Base-by-base conservation (phyloP, 2,329 filamentous ascomycete genomes). In the Zymoseptoria brevis region DNA sequence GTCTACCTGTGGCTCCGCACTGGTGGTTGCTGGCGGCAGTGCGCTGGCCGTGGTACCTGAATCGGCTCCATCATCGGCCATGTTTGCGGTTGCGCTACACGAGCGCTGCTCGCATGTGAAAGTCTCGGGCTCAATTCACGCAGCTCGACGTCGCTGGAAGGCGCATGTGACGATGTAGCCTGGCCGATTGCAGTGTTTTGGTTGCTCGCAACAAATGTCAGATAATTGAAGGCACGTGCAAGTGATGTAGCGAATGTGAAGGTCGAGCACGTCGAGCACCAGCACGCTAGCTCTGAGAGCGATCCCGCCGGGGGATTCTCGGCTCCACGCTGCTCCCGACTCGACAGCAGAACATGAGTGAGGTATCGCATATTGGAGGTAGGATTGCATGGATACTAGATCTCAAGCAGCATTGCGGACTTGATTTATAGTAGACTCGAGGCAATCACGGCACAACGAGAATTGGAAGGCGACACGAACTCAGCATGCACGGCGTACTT, bases 1-100 rank as follows among this genome's bases (percentile, higher is more conserved):
- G 41, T 58, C 49, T 50, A 45, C 13, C 35, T 53, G 22, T 30
- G 55, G 29, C 50, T 55, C 26, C 45, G 54, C 45, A 19, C 19
- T 56, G 48, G 54, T 54, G 56, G 26, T 56, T 21, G 55, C 21
- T n/a, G 54, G n/a, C 48, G 54, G 41, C 54, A 56, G 48, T 50
- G 54, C 48, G 54, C 54, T 50, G 54, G 19, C 45, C 30, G 54
- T 22, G 45, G 54, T 45, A 22, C 30, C 19, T 50, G 35, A 50
- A 56, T 56, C 48, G 54, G 41, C 41, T 49, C 30, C 48, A 29
- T 50, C 24, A 19, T 50, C 48, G 19, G 54, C 54, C 54, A 56
- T 56, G 35, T 16, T 50, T 30, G 41, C 48, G 49, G 41, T 24
- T 50, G 22, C 48, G 35, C 53, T 55, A 22, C 45, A 30, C 24